Base-by-base conservation (phyloP, 2,329 filamentous ascomycete species). In the Penicillium sp. region DNA sequence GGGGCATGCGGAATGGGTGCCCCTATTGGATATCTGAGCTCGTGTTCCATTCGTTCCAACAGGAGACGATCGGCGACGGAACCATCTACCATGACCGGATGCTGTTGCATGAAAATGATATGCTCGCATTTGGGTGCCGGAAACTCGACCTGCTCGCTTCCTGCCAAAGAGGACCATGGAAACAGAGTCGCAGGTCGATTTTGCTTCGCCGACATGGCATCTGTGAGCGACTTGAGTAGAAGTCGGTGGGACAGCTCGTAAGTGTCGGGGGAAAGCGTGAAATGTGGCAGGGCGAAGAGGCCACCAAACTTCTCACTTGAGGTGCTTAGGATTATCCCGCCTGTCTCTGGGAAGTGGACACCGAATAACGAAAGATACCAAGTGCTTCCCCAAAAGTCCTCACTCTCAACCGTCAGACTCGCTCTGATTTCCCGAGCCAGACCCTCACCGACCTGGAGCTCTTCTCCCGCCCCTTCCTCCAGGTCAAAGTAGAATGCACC, bases 251-350 rank as follows among this genome's bases (percentile, higher is more conserved):
- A 80, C 74, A 45, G 77, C 74, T 57, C 64, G 53, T 79, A 83
- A 2, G 72, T 69, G 40, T 72, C 67, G 15, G 70, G 58, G 4
- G 75, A 78, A 11, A 87, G 77, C 1, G 86, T 75, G 36, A 98
- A 76, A 64, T 97, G 89, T 17, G 93, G 90, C 32, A 97, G 71
- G 2, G 83, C 86, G 62, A 94, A 94, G 40, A 97, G 83, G 29
- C 93, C 90, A n/a, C 84, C 81, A 58, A 93, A 93, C 70, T 94
- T 96, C 59, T 95, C 86, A 64, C 89, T 96, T 33, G 89, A 91
- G 1, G 91, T 96, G 2, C 85, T 87, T 60, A 97, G 71, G 23
- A 97, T 71, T 34, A 93, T 79, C 10, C 81, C 79, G 2, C 93
- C 93, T 47, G 85, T 79, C n/a, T 78, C 76, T 25, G 85, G 82